Evolutionary conservation across 179 eudicot species (phyloP), one percentile per base, ranked within the genome.

Genomic region (Sideroxylon spinosum): DNA sequence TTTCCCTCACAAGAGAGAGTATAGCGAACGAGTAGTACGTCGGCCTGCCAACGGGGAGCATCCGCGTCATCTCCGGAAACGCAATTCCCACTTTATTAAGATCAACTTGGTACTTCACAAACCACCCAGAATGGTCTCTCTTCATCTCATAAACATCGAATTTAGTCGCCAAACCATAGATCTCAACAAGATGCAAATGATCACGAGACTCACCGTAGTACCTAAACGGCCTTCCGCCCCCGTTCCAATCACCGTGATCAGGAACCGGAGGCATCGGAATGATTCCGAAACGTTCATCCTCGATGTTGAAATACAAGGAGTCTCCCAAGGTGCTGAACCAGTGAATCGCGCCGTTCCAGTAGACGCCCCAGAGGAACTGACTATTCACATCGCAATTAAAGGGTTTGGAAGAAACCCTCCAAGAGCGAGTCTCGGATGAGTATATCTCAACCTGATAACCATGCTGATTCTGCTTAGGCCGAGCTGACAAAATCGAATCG

Each of bases 71-170:
- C 68, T 77, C 72, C 0, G 84, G 86, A 48, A 78, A 71, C 22
- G 67, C 76, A 4, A 0, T 63, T 16, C 67, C 78, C 25, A 81
- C 71, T 1, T 20, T 23, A 0, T 29, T 61, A 53, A 81, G 69
- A 74, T 84, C 72, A 48, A 82, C 68, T 0, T 26, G 20, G 75
- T 85, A 85, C 81, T 74, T 84, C 44, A 82, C 69, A 32, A 74
- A 74, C 87, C 85, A 84, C 48, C 78, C 82, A 0, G 84, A 78
- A 63, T 81, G 71, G 26, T 84, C 82, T 29, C 67, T 78, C 23
- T 59, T 59, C 86, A 81, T 78, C 66, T 81, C 86, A n/a, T 84
- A 78, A 7, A 81, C 76, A 22, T 69, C 19, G 25, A 71, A 60
- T 14, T 12, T 17, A 11, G 67, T 74, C 9, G 26, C 23, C 9